Percentiles rank a stretch among this genome's conserved stretches.
These are phyloP conservation scores for Colletotrichum viniferum DNA, from an alignment of 2,329 filamentous ascomycete species.

Conservation along the genomic window DNA sequence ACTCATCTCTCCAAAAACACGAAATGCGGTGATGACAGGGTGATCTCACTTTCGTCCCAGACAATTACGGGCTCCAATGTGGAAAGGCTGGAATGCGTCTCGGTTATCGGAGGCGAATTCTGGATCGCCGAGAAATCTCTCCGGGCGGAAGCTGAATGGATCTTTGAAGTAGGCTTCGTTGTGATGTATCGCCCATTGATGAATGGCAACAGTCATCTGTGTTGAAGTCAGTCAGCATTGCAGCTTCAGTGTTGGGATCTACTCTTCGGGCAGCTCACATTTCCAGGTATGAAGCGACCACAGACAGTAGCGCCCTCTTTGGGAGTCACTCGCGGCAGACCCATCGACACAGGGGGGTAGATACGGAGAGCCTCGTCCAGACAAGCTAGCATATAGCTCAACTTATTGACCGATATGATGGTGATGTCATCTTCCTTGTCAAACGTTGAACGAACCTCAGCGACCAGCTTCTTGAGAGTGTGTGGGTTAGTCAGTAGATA, in stretches of 20 bases:
- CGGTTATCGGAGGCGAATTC: conserved; percentile 32
- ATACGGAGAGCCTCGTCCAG: conserved; percentile 44
- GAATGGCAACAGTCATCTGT: background rate
- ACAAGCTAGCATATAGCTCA: conserved; percentile 42
- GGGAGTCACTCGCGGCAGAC: background rate
- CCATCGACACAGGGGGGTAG: conserved; percentile 20
- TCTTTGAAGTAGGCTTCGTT: background rate
- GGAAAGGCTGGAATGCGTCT: conserved; percentile 50
- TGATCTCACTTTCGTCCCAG: background rate
- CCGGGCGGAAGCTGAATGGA: background rate
- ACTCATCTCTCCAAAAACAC: background rate
- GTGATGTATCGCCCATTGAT: conserved; percentile 1
- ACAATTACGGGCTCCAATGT: background rate
- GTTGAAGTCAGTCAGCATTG: accelerated
- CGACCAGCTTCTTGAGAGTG: conserved; percentile 28
- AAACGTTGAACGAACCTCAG: conserved; percentile 44
- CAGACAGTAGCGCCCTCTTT: background rate
- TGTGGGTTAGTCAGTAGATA: conserved; percentile 36
- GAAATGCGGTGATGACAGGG: accelerated
- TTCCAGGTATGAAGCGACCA: background rate
- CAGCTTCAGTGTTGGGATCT: accelerated
- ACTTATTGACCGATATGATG: conserved; percentile 27
- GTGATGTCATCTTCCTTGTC: conserved; percentile 39
- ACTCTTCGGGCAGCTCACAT: background rate
- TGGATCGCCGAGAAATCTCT: background rate